Conservation (phyloP, 1,284 basidiomycete genomes). For the Leccinum cinnamomeum region DNA sequence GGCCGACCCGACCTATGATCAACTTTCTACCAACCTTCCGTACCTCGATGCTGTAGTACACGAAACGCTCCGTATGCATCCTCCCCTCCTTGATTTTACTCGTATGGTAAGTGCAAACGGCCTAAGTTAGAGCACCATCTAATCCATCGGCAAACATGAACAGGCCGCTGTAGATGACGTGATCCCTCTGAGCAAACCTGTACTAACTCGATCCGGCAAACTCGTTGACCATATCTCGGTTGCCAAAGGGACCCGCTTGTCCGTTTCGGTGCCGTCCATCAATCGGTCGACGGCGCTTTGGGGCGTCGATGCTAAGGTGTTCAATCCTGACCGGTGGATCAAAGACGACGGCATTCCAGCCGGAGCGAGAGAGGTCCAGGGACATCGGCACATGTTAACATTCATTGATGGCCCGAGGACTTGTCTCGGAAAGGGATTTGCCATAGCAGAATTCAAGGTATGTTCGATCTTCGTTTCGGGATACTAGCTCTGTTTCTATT, state of each 20-base stretch:
- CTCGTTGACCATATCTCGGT: conserved; percentile 42
- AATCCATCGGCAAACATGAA: conserved; percentile 1
- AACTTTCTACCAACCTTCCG: conserved; percentile 25
- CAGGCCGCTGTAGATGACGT: conserved; percentile 52
- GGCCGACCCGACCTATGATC: conserved; percentile 29
- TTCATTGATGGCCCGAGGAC: conserved; percentile 33
- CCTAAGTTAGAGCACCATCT: neutral
- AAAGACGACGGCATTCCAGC: conserved; percentile 21
- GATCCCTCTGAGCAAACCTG: conserved; percentile 48
- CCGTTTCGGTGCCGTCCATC: conserved; percentile 42
- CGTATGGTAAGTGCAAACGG: conserved; percentile 38
- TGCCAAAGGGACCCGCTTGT: conserved; percentile 45
- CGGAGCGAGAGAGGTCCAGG: conserved; percentile 26
- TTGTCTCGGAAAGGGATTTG: conserved; percentile 36
- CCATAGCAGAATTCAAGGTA: conserved; percentile 34
- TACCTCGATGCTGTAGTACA: conserved; percentile 32
- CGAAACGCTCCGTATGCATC: conserved; percentile 29
- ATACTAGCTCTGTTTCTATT: neutral
- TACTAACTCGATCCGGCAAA: conserved; percentile 40
- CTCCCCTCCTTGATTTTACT: conserved; percentile 35
- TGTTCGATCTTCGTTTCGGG: neutral
- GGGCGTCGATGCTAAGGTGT: conserved; percentile 41
- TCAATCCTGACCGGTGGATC: conserved; percentile 45
- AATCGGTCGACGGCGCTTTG: conserved; percentile 52
- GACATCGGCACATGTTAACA: conserved; percentile 31